These are phyloP conservation scores for Colletotrichum shisoi DNA, from an alignment of 2,329 filamentous ascomycete genomes.

Conservation along the genomic window DNA sequence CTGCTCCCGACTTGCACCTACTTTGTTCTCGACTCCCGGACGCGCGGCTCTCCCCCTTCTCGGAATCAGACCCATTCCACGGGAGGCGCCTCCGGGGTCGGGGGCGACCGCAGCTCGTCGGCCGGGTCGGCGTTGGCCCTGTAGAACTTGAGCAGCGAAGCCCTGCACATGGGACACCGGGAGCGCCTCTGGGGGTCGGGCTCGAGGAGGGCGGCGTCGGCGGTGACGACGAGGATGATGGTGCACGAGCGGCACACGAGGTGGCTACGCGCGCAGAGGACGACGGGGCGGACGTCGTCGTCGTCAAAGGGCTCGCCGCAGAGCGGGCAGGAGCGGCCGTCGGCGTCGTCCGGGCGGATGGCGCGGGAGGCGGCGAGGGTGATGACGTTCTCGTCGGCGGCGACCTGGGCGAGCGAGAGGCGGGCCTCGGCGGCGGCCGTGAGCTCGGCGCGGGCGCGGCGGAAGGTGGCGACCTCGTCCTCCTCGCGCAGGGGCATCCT, in stretches of 20 bases:
- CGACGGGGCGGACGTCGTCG: constrained; percentile 10
- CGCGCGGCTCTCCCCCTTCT: too few relatives aligned
- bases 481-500: not conserved
- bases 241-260: constrained; percentile 12
- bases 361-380: not conserved
- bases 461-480: not conserved
- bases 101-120: not conserved
- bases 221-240: not conserved
- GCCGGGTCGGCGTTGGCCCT: not conserved
- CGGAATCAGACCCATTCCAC: constrained; percentile 4
- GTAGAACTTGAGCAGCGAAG: not conserved
- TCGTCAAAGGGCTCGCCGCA: constrained; percentile 7
- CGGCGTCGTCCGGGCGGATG: not conserved
- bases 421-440: constrained; percentile 2
- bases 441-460: not conserved
- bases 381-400: not conserved
- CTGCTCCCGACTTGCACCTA: not conserved
- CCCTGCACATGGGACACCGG: constrained; percentile 9
- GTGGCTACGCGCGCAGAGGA: constrained; percentile 4
- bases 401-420: not conserved
- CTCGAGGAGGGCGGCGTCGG: constrained; percentile 1
- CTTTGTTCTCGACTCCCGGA: not conserved
- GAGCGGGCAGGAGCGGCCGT: not conserved
- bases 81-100: not conserved
- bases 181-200: constrained; percentile 2